Evolutionary conservation across 345 rosid genomes (phyloP).

Genomic region (Gossypium rotundifolium): DNA sequence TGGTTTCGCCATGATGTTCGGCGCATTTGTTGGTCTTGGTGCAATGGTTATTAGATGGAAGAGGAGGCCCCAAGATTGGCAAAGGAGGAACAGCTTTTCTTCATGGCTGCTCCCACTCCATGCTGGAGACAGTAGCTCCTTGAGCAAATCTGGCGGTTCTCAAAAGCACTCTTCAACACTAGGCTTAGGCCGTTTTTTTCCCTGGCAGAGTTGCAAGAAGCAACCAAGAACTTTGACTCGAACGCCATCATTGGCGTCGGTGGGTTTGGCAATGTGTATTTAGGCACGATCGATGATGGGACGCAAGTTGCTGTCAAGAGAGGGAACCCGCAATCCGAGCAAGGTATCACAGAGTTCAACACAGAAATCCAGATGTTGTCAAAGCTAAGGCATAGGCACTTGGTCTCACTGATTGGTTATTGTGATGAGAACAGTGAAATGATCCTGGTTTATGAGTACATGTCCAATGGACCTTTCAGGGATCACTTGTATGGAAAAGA

Average conservation of each 20-base stretch:
- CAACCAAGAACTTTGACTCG: slow-evolving; percentile 62
- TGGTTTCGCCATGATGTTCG: slow-evolving; percentile 87
- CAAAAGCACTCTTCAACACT: slow-evolving; percentile 52
- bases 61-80: slow-evolving; percentile 83
- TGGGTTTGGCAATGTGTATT: slow-evolving; percentile 77
- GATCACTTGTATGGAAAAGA: slow-evolving; percentile 73
- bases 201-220: slow-evolving; percentile 63
- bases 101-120: slow-evolving; percentile 81
- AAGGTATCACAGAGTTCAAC: slow-evolving; percentile 77
- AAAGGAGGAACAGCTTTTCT: slow-evolving; percentile 68
- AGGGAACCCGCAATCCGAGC: slow-evolving; percentile 86
- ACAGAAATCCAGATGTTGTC: slow-evolving; percentile 87
- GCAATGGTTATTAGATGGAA: slow-evolving; percentile 81
- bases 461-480: slow-evolving; percentile 74
- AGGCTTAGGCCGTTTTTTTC: slow-evolving; percentile 71
- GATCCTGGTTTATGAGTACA: slow-evolving; percentile 79
- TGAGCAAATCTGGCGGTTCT: slow-evolving; percentile 57
- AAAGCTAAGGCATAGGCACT: slow-evolving; percentile 76
- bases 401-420: slow-evolving; percentile 75
- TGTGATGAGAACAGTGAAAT: slow-evolving; percentile 74
- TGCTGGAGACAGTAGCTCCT: slow-evolving; percentile 58
- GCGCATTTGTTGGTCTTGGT: slow-evolving; percentile 75
- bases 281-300: slow-evolving; percentile 56
- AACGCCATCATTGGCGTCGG: slow-evolving; percentile 66
- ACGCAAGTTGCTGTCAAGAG: slow-evolving; percentile 77